Percentiles rank a stretch among this genome's conserved stretches.
Evolutionary conservation across 345 rosid species (phyloP).

Genomic region (Noccaea caerulescens): DNA sequence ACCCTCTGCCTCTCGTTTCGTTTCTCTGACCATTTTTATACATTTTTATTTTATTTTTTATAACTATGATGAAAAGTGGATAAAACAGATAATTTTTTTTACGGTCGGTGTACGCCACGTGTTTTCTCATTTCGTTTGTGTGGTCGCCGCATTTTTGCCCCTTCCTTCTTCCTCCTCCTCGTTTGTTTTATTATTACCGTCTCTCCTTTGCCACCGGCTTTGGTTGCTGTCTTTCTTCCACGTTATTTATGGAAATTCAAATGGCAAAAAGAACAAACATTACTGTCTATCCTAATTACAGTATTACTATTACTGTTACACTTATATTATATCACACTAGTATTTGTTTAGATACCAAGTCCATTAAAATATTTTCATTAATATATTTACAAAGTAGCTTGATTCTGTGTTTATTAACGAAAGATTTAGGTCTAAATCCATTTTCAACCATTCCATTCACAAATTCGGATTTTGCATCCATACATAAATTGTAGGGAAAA

Average conservation of each 20-base stretch:
- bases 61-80: neutral
- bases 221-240: neutral
- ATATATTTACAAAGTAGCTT: too few relatives aligned
- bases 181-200: neutral
- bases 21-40: neutral
- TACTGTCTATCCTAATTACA: too few relatives aligned
- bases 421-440: neutral
- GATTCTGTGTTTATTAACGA: neutral
- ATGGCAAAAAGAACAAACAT: too few relatives aligned
- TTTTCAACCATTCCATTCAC: neutral
- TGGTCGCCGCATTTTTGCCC: constrained; percentile 33
- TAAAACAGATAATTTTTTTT: neutral
- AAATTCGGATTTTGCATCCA: too few relatives aligned
- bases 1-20: neutral
- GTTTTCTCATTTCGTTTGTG: constrained; percentile 11
- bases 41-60: too few relatives aligned
- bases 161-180: neutral
- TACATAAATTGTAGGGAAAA: too few relatives aligned
- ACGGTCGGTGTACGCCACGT: constrained; percentile 12
- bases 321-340: too few relatives aligned
- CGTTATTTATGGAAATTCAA: too few relatives aligned
- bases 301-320: too few relatives aligned
- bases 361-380: too few relatives aligned
- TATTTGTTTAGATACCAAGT: too few relatives aligned
- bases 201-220: neutral